Conservation (phyloP, 2,329 filamentous ascomycete species). For the Penicillium psychrosexuale region DNA sequence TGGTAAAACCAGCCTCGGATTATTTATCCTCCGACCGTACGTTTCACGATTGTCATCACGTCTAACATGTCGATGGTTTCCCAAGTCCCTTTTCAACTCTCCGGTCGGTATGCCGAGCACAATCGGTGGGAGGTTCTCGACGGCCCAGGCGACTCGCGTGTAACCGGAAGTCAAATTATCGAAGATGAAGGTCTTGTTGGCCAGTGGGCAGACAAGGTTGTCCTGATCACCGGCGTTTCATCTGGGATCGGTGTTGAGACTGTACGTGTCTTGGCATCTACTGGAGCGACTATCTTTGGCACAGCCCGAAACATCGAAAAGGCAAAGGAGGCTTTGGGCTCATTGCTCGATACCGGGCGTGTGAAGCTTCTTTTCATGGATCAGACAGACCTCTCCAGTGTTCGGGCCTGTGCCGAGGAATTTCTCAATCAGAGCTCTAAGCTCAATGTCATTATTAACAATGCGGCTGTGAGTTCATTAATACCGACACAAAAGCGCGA, state of each 20-base stretch:
- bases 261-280: conserved; percentile 43
- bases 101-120: too few relatives aligned
- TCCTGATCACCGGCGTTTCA: conserved; percentile 46
- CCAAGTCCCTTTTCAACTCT: too few relatives aligned
- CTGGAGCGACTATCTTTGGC: conserved; percentile 47
- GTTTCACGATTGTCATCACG: too few relatives aligned
- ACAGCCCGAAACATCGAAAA: conserved; percentile 46
- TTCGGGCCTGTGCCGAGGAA: conserved; percentile 31
- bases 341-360: conserved; percentile 27
- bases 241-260: conserved; percentile 48
- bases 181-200: conserved; percentile 20
- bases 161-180: conserved; percentile 17
- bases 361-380: conserved; percentile 39
- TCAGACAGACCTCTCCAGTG: conserved; percentile 30
- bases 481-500: too few relatives aligned
- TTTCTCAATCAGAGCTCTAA: conserved; percentile 24
- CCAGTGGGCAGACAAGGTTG: conserved; percentile 31
- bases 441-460: conserved; percentile 32
- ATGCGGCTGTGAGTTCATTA: conserved; percentile 26
- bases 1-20: too few relatives aligned
- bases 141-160: too few relatives aligned
- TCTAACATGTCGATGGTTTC: too few relatives aligned
- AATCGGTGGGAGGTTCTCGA: too few relatives aligned
- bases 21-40: too few relatives aligned
- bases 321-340: conserved; percentile 33